phyloP scores from a whole-genome alignment of 805 yeast species.

The Ogataea nitratoaversa region DNA sequence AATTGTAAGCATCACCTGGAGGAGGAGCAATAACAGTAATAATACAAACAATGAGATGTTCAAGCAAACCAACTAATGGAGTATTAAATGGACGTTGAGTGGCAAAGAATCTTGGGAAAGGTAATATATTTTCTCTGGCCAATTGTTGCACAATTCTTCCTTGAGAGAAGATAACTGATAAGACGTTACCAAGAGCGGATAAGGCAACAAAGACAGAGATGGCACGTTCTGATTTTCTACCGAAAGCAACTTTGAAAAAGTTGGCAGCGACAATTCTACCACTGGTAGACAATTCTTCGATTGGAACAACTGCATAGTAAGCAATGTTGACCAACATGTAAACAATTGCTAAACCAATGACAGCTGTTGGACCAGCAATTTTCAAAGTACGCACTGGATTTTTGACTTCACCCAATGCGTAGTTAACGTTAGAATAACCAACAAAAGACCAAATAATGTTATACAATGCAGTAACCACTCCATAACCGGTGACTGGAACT shows the following conservation, averaged over 20 bases:
- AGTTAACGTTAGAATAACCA: slow-evolving; percentile 80
- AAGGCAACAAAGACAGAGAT: slow-evolving; percentile 76
- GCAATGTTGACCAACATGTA: slow-evolving; percentile 78
- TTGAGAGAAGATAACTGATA: slow-evolving; percentile 77
- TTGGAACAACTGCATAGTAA: slow-evolving; percentile 77
- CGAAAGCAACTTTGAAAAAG: slow-evolving; percentile 72
- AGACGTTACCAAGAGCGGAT: slow-evolving; percentile 75
- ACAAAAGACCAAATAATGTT: slow-evolving; percentile 82
- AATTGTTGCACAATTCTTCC: slow-evolving; percentile 77
- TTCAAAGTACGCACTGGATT: slow-evolving; percentile 67
- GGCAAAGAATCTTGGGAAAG: slow-evolving; percentile 69
- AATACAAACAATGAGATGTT: slow-evolving; percentile 74
- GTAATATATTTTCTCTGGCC: slow-evolving; percentile 76
- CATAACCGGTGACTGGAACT: slow-evolving; percentile 44
- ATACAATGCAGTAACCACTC: slow-evolving; percentile 70
- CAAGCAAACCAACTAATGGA: slow-evolving; percentile 67
- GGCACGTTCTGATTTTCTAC: slow-evolving; percentile 56
- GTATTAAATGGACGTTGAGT: slow-evolving; percentile 67
- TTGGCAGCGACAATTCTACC: slow-evolving; percentile 73
- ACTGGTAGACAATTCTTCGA: slow-evolving; percentile 51
- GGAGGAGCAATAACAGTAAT: slow-evolving; percentile 75
- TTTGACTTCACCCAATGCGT: slow-evolving; percentile 75
- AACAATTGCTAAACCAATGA: slow-evolving; percentile 53
- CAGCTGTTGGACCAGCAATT: slow-evolving; percentile 72
- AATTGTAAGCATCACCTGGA: slow-evolving; percentile 83